Conservation (phyloP, 805 yeast genomes). For the Starmerella powellii region DNA sequence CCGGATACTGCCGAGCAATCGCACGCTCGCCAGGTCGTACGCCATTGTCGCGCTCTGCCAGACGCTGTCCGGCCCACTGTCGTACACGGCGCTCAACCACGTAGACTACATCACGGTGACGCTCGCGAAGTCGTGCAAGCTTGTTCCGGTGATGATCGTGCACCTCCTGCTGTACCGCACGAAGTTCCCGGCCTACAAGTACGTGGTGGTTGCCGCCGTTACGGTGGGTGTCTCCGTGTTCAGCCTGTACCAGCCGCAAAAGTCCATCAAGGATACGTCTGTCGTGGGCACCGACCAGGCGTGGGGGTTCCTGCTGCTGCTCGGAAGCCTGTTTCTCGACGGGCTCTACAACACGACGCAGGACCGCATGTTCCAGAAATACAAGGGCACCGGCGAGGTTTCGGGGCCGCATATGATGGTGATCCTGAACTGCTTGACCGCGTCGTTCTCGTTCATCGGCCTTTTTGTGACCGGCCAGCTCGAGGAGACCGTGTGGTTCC, state of each 20-base stretch:
- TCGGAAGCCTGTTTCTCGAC: conserved; percentile 60
- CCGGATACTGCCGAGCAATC: conserved; percentile 14
- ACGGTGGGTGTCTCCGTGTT: conserved; percentile 75
- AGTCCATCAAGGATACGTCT: conserved; percentile 20
- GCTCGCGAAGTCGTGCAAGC: conserved; percentile 83
- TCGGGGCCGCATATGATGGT: conserved; percentile 87
- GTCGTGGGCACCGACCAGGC: conserved; percentile 29
- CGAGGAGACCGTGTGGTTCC: conserved; percentile 38
- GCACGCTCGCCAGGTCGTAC: conserved; percentile 19
- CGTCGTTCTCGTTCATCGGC: conserved; percentile 29
- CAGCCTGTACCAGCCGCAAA: conserved; percentile 37
- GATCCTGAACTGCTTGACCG: conserved; percentile 42
- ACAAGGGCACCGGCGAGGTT: conserved; percentile 30
- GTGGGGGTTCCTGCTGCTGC: conserved; percentile 51
- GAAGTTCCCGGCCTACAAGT: conserved; percentile 62
- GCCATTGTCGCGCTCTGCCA: conserved; percentile 41
- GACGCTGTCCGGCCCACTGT: conserved; percentile 71
- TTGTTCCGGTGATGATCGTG: conserved; percentile 86
- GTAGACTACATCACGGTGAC: conserved; percentile 77
- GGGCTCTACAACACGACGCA: conserved; percentile 92
- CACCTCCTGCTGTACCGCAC: conserved; percentile 61
- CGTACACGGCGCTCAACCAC: conserved; percentile 63
- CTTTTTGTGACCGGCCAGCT: conserved; percentile 43
- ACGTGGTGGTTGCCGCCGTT: conserved; percentile 62
- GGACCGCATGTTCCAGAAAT: conserved; percentile 59